phyloP scores from a whole-genome alignment of 768 basidiomycete species.

The Tricholoma matsutake region DNA sequence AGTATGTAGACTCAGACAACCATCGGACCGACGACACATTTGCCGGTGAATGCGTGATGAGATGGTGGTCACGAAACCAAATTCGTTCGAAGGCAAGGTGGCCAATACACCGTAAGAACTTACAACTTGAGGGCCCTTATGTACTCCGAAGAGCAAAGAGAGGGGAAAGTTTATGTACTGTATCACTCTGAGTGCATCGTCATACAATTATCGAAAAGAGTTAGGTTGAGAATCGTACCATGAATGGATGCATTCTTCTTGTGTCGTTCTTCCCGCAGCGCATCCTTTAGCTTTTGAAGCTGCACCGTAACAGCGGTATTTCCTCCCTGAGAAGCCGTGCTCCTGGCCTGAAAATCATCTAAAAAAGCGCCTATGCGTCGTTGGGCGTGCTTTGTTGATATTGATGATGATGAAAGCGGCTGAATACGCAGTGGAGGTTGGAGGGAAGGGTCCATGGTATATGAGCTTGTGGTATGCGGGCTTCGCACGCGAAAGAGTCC shows the following conservation, averaged over 20 bases:
- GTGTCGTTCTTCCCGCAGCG: slow-evolving; percentile 49
- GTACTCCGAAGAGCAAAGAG: too few relatives aligned
- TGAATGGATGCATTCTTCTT: slow-evolving; percentile 14
- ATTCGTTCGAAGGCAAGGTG: too few relatives aligned
- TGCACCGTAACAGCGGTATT: slow-evolving; percentile 58
- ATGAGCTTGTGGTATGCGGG: too few relatives aligned
- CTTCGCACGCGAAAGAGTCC: too few relatives aligned
- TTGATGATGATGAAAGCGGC: slow-evolving; percentile 29
- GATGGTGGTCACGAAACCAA: too few relatives aligned
- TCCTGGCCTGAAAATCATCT: slow-evolving; percentile 45
- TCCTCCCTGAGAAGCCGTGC: slow-evolving; percentile 45
- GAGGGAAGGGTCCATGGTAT: slow-evolving; percentile 44
- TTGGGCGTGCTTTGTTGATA: slow-evolving; percentile 40
- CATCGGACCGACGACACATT: neutral
- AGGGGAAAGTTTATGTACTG: too few relatives aligned
- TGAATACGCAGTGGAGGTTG: slow-evolving; percentile 48
- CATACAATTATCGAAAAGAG: neutral
- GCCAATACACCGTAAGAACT: too few relatives aligned
- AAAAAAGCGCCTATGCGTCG: slow-evolving; percentile 44
- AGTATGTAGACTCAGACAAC: neutral
- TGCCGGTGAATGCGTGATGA: neutral
- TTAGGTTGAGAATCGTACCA: neutral
- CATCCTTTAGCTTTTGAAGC: slow-evolving; percentile 52
- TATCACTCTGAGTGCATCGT: neutral
- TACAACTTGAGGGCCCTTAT: neutral